Evolutionary conservation across 2,329 filamentous ascomycete species (phyloP).

Genomic region (Aspergillus fumigatus): DNA sequence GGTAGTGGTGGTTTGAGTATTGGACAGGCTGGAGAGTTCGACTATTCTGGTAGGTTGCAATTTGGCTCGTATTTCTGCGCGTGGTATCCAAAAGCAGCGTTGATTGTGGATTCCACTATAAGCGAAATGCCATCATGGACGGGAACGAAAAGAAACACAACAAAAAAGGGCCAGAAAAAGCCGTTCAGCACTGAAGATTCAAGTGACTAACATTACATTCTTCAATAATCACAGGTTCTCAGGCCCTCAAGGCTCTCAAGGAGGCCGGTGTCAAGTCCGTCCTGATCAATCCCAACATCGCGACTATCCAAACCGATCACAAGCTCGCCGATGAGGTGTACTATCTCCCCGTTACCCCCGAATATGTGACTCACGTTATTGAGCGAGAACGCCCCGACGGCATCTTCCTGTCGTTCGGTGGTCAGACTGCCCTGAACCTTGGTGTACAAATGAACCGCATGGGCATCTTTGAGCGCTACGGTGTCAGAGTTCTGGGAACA

Average conservation of each 20-base stretch:
- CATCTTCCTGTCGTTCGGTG: constrained; percentile 95
- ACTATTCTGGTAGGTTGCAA: constrained; percentile 80
- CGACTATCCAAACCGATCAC: constrained; percentile 96
- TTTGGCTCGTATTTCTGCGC: neutral
- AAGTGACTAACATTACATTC: constrained; percentile 17
- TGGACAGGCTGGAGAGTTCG: constrained; percentile 96
- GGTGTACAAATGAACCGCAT: constrained; percentile 96
- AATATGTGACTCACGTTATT: constrained; percentile 97
- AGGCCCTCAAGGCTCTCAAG: constrained; percentile 94
- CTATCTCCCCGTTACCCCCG: constrained; percentile 93
- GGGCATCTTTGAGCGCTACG: constrained; percentile 92
- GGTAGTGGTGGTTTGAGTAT: constrained; percentile 93
- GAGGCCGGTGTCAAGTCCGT: constrained; percentile 89
- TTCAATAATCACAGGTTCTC: constrained; percentile 61
- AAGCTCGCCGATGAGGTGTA: constrained; percentile 95
- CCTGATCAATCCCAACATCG: constrained; percentile 96
- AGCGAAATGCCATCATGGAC: neutral
- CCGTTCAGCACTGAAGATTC: neutral
- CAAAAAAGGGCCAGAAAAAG: neutral
- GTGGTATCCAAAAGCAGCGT: neutral
- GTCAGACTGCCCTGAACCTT: constrained; percentile 93
- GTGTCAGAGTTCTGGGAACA: constrained; percentile 91
- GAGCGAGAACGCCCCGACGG: constrained; percentile 93
- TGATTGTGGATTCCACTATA: neutral
- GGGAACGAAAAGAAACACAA: neutral